Base-by-base conservation (phyloP, 140 eudicot genomes). In the Bidens hawaiensis region DNA sequence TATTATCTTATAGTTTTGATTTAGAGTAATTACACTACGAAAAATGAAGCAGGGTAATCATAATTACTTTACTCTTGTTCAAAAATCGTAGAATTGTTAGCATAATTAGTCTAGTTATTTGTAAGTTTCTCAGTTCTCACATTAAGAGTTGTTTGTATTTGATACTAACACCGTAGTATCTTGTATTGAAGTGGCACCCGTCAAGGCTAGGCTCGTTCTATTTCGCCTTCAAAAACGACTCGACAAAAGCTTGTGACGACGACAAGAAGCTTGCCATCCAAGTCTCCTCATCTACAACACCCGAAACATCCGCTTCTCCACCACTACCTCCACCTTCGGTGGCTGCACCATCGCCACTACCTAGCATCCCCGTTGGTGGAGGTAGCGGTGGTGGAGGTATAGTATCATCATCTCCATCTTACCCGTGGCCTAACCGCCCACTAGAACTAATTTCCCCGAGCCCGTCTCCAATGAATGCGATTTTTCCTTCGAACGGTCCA, bases 401-500 rank as follows among this genome's bases (percentile, higher is more conserved):
- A 4, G 84, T 84, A 12, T 78, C 97, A 9, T 82, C 97, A 6
- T 90, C 97, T 28, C 97, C 97, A 30, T 82, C 87, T 23, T 90
- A 77, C 68, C 94, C 90, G 0, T 90, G 98, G 96, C 98, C 98
- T 30, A 84, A 78, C 48, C 83, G 77, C 67, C 98, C 98, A 6
- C 72, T 77, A 23, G 96, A 80, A 7, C 19, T 72, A 51, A 49
- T 63, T 8, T 70, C 94, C 3, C 90, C 95, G 0, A 76, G 90
- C 63, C 90, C 94, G 17, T 77, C 88, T 8, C 89, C 95, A 14
- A 61, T 62, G 63, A 74, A 71, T 34, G 71, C 75, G 8, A 25
- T 68, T 17, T 50, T 72, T n/a, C 76, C 88, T 6, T 71, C 77
- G 4, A 52, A 56, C 26, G 77, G 84, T 24, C 86, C 94, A 2